These are phyloP conservation scores for Penicillium paxilli DNA, from an alignment of 495 filamentous ascomycete genomes.

Conservation along the genomic window DNA sequence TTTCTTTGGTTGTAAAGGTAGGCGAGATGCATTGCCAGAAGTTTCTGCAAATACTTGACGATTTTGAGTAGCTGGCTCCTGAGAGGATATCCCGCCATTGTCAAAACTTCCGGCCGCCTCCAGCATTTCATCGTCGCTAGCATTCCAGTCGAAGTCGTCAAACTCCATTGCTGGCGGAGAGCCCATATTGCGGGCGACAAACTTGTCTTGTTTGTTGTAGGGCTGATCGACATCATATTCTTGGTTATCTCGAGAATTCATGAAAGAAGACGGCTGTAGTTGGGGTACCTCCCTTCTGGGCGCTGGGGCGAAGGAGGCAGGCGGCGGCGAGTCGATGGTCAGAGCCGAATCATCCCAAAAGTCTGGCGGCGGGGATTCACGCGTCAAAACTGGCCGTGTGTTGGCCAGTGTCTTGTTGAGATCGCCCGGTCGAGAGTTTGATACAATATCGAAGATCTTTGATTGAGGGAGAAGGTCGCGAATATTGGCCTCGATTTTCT, in stretches of 20 bases:
- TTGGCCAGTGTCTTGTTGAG: neutral
- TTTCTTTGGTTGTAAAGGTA: conserved; percentile 33
- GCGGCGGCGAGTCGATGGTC: neutral
- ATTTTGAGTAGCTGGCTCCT: conserved; percentile 24
- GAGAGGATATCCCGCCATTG: conserved; percentile 27
- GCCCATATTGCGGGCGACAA: conserved; percentile 52
- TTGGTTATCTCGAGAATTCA: conserved; percentile 16
- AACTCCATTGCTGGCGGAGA: conserved; percentile 31
- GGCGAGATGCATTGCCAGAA: conserved; percentile 47
- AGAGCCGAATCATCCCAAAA: neutral
- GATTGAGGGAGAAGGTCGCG: conserved; percentile 27
- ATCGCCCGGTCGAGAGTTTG: neutral
- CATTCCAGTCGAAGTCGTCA: conserved; percentile 65
- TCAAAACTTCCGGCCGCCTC: conserved; percentile 58
- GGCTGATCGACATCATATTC: conserved; percentile 4
- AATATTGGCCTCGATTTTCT: conserved; percentile 34
- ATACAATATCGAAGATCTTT: conserved; percentile 14
- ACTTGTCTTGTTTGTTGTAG: conserved; percentile 27
- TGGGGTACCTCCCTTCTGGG: neutral
- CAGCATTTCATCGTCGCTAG: conserved; percentile 70
- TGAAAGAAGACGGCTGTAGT: neutral
- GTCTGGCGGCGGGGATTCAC: neutral
- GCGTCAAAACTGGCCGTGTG: neutral
- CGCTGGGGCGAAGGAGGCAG: neutral
- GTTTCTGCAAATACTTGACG: conserved; percentile 56